Percentiles rank a stretch among this genome's conserved stretches.
These are phyloP conservation scores for Rhynchospora pubera DNA, from an alignment of 176 grass and related monocot species.

Conservation along the genomic window DNA sequence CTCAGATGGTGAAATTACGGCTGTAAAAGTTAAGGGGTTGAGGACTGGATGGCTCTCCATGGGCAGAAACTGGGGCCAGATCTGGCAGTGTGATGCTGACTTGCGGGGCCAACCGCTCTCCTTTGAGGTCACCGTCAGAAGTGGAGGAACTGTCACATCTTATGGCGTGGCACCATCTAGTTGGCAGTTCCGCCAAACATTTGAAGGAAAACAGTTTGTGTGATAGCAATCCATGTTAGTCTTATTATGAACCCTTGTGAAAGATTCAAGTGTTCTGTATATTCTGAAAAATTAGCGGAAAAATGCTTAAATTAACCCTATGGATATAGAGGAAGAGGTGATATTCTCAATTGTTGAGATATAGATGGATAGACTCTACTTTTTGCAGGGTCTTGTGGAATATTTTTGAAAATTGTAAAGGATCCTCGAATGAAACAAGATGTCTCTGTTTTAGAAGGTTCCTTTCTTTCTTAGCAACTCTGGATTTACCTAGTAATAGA, in stretches of 20 bases:
- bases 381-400: not conserved
- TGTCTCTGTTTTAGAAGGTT: not conserved
- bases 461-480: not conserved
- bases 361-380: not conserved
- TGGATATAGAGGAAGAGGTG: not conserved
- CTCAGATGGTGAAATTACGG: slow-evolving; percentile 44
- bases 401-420: not conserved
- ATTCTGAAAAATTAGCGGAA: not conserved
- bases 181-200: slow-evolving; percentile 89
- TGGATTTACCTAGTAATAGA: not conserved
- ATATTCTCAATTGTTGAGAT: not conserved
- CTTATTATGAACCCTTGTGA: not conserved
- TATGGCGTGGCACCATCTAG: slow-evolving; percentile 56
- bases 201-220: slow-evolving; percentile 71
- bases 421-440: not conserved
- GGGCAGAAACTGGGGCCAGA: slow-evolving; percentile 97
- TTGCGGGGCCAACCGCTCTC: slow-evolving; percentile 70
- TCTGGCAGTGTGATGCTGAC: slow-evolving; percentile 87
- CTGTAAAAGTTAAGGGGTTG: slow-evolving; percentile 83
- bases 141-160: slow-evolving; percentile 43
- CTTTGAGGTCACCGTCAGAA: slow-evolving; percentile 59
- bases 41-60: slow-evolving; percentile 84
- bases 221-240: slow-evolving; percentile 11
- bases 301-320: not conserved
- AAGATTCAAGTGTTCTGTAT: not conserved